phyloP scores from a whole-genome alignment of 495 filamentous ascomycete species.

The Parachaetomium inaequale region DNA sequence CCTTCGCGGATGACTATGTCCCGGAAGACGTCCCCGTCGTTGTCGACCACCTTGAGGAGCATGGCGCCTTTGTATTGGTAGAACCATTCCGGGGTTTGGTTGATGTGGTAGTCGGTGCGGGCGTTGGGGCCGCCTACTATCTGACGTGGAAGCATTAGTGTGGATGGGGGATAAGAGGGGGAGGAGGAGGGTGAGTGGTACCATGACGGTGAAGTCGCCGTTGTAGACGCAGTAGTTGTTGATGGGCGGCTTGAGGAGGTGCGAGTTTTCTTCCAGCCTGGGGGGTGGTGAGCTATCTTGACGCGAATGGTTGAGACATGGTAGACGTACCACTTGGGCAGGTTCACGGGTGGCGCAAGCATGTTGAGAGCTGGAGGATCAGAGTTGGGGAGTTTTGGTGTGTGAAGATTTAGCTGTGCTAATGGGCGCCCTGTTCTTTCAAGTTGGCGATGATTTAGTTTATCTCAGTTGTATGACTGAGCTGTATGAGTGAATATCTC shows the following conservation, averaged over 20 bases:
- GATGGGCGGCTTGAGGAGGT: slow-evolving; percentile 89
- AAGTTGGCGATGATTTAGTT: too few relatives aligned
- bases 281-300: slow-evolving; percentile 17
- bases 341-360: slow-evolving; percentile 61
- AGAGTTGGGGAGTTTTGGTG: neutral
- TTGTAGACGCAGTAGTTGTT: slow-evolving; percentile 98
- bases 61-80: slow-evolving; percentile 92
- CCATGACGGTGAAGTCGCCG: slow-evolving; percentile 73
- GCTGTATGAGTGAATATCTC: too few relatives aligned
- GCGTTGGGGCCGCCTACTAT: slow-evolving; percentile 97
- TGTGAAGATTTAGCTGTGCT: too few relatives aligned
- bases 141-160: slow-evolving; percentile 37
- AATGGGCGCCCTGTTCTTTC: too few relatives aligned
- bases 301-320: neutral
- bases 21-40: slow-evolving; percentile 58
- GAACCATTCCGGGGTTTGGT: slow-evolving; percentile 94
- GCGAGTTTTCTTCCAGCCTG: slow-evolving; percentile 90
- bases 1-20: slow-evolving; percentile 90
- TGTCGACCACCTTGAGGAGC: slow-evolving; percentile 85
- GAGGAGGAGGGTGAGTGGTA: slow-evolving; percentile 27
- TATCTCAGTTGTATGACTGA: too few relatives aligned
- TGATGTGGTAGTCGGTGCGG: slow-evolving; percentile 97
- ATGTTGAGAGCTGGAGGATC: slow-evolving; percentile 27
- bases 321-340: slow-evolving; percentile 72
- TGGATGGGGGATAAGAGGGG: neutral